Evolutionary conservation across 768 basidiomycete genomes (phyloP), one percentile per base, ranked within the genome.

Genomic region (Leccinum incarnatum): DNA sequence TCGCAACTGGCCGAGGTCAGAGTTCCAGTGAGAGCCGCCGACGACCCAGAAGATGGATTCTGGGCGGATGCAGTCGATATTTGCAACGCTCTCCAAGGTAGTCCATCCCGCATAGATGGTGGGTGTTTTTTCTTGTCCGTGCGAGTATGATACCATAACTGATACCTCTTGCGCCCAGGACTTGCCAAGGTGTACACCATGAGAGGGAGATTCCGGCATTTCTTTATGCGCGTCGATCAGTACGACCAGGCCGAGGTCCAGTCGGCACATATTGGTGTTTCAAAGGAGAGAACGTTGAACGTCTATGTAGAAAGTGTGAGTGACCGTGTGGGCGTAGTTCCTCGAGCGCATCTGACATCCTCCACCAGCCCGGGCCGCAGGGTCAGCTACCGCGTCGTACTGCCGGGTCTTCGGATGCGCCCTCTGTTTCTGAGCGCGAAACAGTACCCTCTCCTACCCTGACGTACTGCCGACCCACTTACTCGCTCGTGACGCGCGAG

Each of bases 61-160:
- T 91, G 89, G 89, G 88, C 83, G 6, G 83, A 88, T 67, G 87
- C 88, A 2, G 77, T 79, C 61, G 83, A 88, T 36, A 75, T 91
- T 40, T 78, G 80, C 49, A 73, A 80, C 12, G 76, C 78, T 58
- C 76, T 91, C 23, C 89, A 91, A 69, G 63, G 69, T 0, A 78
- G 84, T 25, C 83, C 88, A 11, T 81, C 85, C 11, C 77, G 87
- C 59, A 85, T 91, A 54, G 89, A 91, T 69, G 89, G 89, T 87
- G 55, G 49, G 65, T n/a, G 10, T 29, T 32, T 14, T 32, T 3
- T 23, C 3, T 11, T 29, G 29, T 32, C 17, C 4, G 0, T 46
- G 5, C 27, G 29, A 48, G 11, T 34, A 51, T 34, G 10, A 46
- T 46, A 23, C 37, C 27, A 49, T 37, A 37, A 56, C 52, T 58